Base-by-base conservation (phyloP, 2,329 filamentous ascomycete species). In the Herpotrichia juniperi region DNA sequence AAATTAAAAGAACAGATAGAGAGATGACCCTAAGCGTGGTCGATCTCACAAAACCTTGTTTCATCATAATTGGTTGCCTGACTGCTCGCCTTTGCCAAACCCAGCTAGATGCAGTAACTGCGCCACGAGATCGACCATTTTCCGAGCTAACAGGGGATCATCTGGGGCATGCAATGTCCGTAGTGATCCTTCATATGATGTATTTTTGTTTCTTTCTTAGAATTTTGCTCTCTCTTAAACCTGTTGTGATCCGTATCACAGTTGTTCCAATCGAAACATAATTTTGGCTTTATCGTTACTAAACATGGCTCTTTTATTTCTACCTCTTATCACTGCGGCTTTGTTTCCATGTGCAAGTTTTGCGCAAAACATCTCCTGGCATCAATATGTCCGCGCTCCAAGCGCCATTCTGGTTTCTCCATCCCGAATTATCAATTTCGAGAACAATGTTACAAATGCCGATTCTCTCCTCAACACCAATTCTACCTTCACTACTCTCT, bases 351-450 rank as follows among this genome's bases (percentile, higher is more conserved):
- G 16, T 19, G 3, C 6, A 7, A 14, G 16, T 19, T 17, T 37
- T 37, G 8, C 34, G 4, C 34, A 37, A 14, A 10, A 7, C 6
- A 19, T 12, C 8, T 37, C 34, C 9, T 37, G 34, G 34, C 34
- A 37, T 37, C 34, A 37, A 37, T 37, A 37, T 37, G 34, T 37
- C n/a, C 34, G 34, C 17, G 34, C 34, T 6, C 34, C 34, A 37
- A 37, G 21, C n/a, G 21, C 34, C 16, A 37, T 17, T 19, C 17
- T 37, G 34, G 34, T 37, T 3, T 37, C 34, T 10, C 34, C 34
- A 21, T 17, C 17, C 17, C 34, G 34, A n/a, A 37, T 37, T 12
- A 37, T 37, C 34, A 21, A 7, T 11, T 19, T 17, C 16, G 34
- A 37, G 11, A 37, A 37, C 16, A 37, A 37, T 19, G 17, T 37